Percentiles rank a stretch among this genome's conserved stretches.
These are phyloP conservation scores for Spizellomyces sp. DNA, from an alignment of 192 early-diverging fungal genomes.

Conservation along the genomic window DNA sequence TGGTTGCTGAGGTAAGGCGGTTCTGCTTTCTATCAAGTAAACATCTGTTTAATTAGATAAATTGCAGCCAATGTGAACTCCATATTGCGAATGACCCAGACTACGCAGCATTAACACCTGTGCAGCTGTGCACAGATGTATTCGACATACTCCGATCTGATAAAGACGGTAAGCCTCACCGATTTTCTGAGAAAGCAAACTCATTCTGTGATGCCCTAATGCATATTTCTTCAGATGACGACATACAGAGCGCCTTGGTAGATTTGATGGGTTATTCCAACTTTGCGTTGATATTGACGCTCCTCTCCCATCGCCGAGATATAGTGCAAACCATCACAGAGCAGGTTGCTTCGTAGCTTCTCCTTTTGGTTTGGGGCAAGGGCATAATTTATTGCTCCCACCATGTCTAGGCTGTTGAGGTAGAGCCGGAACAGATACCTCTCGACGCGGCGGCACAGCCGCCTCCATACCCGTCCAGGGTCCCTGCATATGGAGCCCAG, in stretches of 20 bases:
- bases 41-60: too few species aligned
- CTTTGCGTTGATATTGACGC: constrained; percentile 65
- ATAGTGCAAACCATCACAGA: constrained; percentile 67
- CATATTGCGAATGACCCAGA: constrained; percentile 49
- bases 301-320: constrained; percentile 57
- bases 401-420: background rate
- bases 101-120: constrained; percentile 46
- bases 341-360: background rate
- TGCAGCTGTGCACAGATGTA: constrained; percentile 66
- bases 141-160: constrained; percentile 69
- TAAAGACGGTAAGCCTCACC: too few species aligned
- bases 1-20: background rate
- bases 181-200: too few species aligned
- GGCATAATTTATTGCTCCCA: background rate
- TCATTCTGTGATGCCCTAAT: too few species aligned
- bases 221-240: constrained; percentile 47
- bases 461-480: background rate
- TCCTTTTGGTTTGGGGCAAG: background rate
- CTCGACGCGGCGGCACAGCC: constrained; percentile 29
- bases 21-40: too few species aligned
- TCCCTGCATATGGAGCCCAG: constrained; percentile 60
- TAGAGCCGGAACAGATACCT: background rate
- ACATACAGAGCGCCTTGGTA: constrained; percentile 67
- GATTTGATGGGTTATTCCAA: constrained; percentile 76
- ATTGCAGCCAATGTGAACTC: constrained; percentile 49